Evolutionary conservation across 352 stramenopile genomes (phyloP).

Genomic region (Phytophthora sojae): DNA sequence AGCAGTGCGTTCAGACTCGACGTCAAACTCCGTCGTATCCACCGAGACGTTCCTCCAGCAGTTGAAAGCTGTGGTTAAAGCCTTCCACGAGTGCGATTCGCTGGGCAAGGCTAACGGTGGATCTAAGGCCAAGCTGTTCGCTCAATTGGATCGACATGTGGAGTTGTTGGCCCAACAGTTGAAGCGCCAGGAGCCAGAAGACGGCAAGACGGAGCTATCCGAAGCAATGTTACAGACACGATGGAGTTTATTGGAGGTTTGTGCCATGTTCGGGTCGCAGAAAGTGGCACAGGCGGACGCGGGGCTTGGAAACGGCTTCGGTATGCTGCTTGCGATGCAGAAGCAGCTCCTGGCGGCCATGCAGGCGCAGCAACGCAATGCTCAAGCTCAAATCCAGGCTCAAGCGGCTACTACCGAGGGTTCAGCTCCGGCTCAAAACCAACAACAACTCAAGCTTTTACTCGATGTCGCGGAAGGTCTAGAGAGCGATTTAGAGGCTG

Average conservation of each 20-base stretch:
- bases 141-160: constrained; percentile 66
- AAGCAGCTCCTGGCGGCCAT: constrained; percentile 57
- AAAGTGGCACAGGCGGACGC: constrained; percentile 41
- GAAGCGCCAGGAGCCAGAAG: constrained; percentile 40
- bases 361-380: constrained; percentile 32
- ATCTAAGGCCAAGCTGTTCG: constrained; percentile 46
- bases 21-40: constrained; percentile 15
- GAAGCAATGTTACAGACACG: constrained; percentile 49
- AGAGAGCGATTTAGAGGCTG: constrained; percentile 62
- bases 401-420: constrained; percentile 5
- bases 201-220: constrained; percentile 17
- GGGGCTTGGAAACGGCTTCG: constrained; percentile 47
- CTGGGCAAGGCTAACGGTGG: constrained; percentile 8
- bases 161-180: constrained; percentile 56
- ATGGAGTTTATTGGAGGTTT: constrained; percentile 66
- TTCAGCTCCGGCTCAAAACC: constrained; percentile 25
- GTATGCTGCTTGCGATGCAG: constrained; percentile 51
- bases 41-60: constrained; percentile 60
- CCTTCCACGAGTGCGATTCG: constrained; percentile 49
- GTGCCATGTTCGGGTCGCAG: constrained; percentile 56
- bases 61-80: constrained; percentile 58
- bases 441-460: constrained; percentile 66
- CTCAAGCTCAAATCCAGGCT: constrained; percentile 19
- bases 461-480: constrained; percentile 72
- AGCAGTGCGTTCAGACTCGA: not conserved